Evolutionary conservation across 2,329 filamentous ascomycete genomes (phyloP).

Genomic region (Chaetomium sp.): DNA sequence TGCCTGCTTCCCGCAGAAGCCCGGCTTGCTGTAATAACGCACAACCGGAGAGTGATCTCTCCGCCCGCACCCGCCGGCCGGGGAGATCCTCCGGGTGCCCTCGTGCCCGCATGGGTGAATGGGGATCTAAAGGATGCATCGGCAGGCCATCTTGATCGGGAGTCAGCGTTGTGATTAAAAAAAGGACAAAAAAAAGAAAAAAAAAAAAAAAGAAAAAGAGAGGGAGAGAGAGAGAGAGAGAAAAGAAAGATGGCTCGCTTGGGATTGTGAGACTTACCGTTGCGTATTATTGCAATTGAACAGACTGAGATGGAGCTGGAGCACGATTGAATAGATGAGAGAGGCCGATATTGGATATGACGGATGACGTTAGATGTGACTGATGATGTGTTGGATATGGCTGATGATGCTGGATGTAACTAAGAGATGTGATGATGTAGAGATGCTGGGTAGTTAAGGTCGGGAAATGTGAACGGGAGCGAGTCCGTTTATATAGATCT

Average conservation of each 20-base stretch:
- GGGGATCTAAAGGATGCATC: not conserved
- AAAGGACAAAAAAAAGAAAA: not conserved
- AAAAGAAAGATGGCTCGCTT: not conserved
- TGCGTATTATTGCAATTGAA: not conserved
- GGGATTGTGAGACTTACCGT: not conserved
- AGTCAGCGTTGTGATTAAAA: not conserved
- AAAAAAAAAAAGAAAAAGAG: not conserved
- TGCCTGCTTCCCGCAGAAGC: not conserved
- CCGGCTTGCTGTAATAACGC: not conserved
- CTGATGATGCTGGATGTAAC: not conserved
- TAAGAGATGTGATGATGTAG: not conserved
- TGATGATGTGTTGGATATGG: not conserved
- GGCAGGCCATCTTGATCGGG: not conserved
- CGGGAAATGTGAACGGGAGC: not conserved
- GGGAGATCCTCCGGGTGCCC: not conserved
- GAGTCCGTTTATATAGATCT: not conserved
- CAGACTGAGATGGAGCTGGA: not conserved
- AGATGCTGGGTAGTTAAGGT: not conserved
- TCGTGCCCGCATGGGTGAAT: not conserved
- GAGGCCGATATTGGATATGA: not conserved
- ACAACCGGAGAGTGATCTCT: not conserved
- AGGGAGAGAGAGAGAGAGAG: not conserved
- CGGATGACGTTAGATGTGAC: not conserved
- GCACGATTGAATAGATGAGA: not conserved
- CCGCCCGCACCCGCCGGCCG: not conserved